Conservation (phyloP, 768 basidiomycete genomes). For the Polyporus arcularius region DNA sequence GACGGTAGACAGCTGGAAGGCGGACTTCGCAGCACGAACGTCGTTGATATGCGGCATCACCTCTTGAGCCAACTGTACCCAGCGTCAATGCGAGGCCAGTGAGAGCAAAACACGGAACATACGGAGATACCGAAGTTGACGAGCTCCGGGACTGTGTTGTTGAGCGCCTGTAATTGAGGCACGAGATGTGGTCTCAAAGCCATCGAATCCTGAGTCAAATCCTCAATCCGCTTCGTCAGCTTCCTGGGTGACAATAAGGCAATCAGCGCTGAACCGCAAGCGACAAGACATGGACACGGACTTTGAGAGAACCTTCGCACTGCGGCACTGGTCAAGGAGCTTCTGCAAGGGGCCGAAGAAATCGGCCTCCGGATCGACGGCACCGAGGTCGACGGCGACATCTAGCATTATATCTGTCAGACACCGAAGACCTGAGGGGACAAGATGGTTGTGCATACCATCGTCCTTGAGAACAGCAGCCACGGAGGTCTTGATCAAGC, state of each 20-base stretch:
- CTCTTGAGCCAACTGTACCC: conserved; percentile 77
- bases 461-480: conserved; percentile 73
- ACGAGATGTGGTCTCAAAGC: conserved; percentile 74
- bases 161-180: conserved; percentile 71
- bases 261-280: background rate
- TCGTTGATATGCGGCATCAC: conserved; percentile 87
- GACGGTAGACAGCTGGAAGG: conserved; percentile 76
- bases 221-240: conserved; percentile 82
- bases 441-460: conserved; percentile 43
- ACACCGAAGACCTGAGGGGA: background rate
- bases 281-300: conserved; percentile 35
- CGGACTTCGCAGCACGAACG: conserved; percentile 70
- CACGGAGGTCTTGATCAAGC: conserved; percentile 86
- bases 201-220: conserved; percentile 66
- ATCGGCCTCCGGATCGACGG: conserved; percentile 70
- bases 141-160: conserved; percentile 72
- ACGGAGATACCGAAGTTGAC: conserved; percentile 93
- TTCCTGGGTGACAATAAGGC: conserved; percentile 56
- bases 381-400: conserved; percentile 69
- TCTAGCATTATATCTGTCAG: conserved; percentile 45
- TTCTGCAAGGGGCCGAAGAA: conserved; percentile 82
- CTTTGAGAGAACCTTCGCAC: conserved; percentile 80
- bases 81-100: background rate
- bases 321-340: conserved; percentile 79
- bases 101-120: conserved; percentile 23